These are phyloP conservation scores for Beauveria caledonica DNA, from an alignment of 2,329 filamentous ascomycete genomes.

Conservation along the genomic window DNA sequence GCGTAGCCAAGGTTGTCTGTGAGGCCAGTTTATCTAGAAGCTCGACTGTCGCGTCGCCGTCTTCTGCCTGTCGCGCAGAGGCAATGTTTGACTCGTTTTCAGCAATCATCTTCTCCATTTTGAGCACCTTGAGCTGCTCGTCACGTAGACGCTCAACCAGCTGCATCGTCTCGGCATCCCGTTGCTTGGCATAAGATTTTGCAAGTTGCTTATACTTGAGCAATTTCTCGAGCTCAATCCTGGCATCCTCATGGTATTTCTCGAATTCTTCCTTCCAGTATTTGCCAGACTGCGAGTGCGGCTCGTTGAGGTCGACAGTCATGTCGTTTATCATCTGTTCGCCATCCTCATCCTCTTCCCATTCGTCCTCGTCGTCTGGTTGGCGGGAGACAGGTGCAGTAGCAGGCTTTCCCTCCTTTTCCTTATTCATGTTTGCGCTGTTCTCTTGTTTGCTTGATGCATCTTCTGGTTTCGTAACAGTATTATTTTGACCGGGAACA, in stretches of 20 bases:
- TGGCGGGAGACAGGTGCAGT: background rate
- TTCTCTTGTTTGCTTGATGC: slow-evolving; percentile 22
- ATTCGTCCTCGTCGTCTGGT: slow-evolving; percentile 33
- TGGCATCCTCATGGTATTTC: slow-evolving; percentile 63
- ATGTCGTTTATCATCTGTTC: slow-evolving; percentile 48
- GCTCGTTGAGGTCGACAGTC: slow-evolving; percentile 64
- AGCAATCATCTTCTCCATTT: slow-evolving; percentile 55
- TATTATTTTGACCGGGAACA: slow-evolving; percentile 31
- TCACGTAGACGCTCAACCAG: slow-evolving; percentile 58
- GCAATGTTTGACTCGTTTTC: slow-evolving; percentile 51
- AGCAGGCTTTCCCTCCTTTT: background rate
- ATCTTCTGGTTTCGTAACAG: slow-evolving; percentile 25
- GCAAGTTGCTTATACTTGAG: slow-evolving; percentile 73
- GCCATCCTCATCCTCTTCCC: slow-evolving; percentile 44
- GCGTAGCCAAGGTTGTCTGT: slow-evolving; percentile 48
- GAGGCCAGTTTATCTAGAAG: slow-evolving; percentile 46
- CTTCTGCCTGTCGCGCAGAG: slow-evolving; percentile 20
- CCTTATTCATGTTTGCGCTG: background rate
- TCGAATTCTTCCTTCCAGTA: slow-evolving; percentile 78
- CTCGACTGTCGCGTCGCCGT: slow-evolving; percentile 33
- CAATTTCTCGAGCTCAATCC: slow-evolving; percentile 66
- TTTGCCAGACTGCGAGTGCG: slow-evolving; percentile 64
- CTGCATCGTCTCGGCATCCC: slow-evolving; percentile 62
- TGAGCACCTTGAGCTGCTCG: slow-evolving; percentile 56
- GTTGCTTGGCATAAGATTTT: slow-evolving; percentile 70